A percentile compares a stretch with the other conserved stretches of the same genome.
phyloP scores from a whole-genome alignment of 2,329 filamentous ascomycete genomes.

The Colletotrichum tropicicola region DNA sequence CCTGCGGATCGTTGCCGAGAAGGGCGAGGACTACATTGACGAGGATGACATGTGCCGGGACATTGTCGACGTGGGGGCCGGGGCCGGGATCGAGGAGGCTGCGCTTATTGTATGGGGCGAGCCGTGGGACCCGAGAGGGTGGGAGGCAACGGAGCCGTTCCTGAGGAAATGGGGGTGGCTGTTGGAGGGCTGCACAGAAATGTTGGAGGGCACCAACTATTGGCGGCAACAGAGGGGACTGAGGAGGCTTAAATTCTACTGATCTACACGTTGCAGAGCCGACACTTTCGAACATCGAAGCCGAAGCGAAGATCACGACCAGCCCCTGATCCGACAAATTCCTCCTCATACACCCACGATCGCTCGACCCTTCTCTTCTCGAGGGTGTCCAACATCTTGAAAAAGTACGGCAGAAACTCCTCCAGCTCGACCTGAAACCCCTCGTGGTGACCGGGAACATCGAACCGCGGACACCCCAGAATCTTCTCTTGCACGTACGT shows the following conservation, averaged over 20 bases:
- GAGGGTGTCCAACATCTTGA: conserved; percentile 36
- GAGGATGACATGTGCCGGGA: conserved; percentile 29
- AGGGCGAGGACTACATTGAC: conserved; percentile 19
- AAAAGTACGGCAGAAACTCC: conserved; percentile 37
- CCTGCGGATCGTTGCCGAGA: conserved; percentile 25
- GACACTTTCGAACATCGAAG: too few species aligned
- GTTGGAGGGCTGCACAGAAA: conserved; percentile 45
- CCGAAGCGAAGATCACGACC: too few species aligned
- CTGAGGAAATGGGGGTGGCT: conserved; percentile 54
- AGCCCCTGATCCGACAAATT: neutral
- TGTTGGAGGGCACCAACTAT: conserved; percentile 46
- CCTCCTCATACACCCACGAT: neutral
- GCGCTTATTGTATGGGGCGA: conserved; percentile 51
- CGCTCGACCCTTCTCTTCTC: conserved; percentile 19
- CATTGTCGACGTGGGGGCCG: conserved; percentile 24
- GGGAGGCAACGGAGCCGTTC: conserved; percentile 57
- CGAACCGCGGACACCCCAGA: conserved; percentile 35
- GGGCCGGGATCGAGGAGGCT: conserved; percentile 16
- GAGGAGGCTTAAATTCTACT: conserved; percentile 10
- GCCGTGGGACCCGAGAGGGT: conserved; percentile 50
- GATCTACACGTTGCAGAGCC: neutral
- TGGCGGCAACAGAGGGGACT: conserved; percentile 38
- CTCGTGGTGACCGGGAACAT: conserved; percentile 41
- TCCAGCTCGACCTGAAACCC: conserved; percentile 41
- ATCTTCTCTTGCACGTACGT: conserved; percentile 39